Conservation (phyloP, 768 basidiomycete genomes). For the Tricholomella constricta region DNA sequence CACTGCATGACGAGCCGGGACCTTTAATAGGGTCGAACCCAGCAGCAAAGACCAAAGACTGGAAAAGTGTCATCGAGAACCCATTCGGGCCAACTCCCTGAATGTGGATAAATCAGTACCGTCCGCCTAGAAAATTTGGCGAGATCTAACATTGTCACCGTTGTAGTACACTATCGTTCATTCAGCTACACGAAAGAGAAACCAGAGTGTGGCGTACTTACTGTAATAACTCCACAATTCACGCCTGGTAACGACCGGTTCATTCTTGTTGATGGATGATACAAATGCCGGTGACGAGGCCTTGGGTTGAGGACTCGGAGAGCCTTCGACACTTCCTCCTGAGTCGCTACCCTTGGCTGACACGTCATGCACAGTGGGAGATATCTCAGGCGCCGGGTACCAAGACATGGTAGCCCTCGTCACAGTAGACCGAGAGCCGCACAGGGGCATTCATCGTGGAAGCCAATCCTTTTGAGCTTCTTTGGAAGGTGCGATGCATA, state of each 20-base stretch:
- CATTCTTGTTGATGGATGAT: slow-evolving; percentile 46
- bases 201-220: slow-evolving; percentile 34
- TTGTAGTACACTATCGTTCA: slow-evolving; percentile 71
- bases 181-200: background rate
- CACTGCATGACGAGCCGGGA: slow-evolving; percentile 67
- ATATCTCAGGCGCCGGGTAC: background rate
- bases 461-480: slow-evolving; percentile 1
- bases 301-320: background rate
- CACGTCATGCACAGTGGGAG: background rate
- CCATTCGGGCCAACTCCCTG: slow-evolving; percentile 71
- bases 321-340: background rate
- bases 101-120: background rate
- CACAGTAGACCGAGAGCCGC: background rate
- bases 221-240: slow-evolving; percentile 85
- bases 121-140: background rate
- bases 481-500: background rate
- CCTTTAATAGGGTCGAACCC: slow-evolving; percentile 74
- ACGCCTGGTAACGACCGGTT: slow-evolving; percentile 68
- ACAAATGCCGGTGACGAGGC: slow-evolving; percentile 30
- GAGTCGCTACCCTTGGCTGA: background rate
- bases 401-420: background rate
- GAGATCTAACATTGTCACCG: slow-evolving; percentile 65
- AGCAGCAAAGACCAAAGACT: slow-evolving; percentile 68
- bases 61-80: slow-evolving; percentile 76
- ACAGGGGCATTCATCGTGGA: background rate